Evolutionary conservation across 768 basidiomycete genomes (phyloP).

Genomic region (Leccinum obscurum): DNA sequence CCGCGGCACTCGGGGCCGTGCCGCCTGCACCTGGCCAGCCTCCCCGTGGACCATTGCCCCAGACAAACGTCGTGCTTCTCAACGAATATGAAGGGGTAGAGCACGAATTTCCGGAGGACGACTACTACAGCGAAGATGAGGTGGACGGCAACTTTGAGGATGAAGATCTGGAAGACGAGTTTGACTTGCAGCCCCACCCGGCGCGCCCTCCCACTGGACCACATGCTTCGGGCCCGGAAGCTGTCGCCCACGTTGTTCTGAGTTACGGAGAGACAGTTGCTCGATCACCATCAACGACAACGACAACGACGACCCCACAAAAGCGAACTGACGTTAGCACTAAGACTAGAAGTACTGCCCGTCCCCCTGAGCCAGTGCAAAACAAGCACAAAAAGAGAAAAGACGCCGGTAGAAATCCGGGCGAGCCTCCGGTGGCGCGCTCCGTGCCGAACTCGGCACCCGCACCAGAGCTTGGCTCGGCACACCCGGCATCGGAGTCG

Average conservation of each 20-base stretch:
- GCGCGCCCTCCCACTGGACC: slow-evolving; percentile 20
- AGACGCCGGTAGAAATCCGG: slow-evolving; percentile 25
- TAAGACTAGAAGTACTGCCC: slow-evolving; percentile 31
- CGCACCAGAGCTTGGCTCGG: slow-evolving; percentile 22
- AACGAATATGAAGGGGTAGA: slow-evolving; percentile 39
- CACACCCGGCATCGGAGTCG: slow-evolving; percentile 34
- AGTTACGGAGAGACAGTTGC: slow-evolving; percentile 38
- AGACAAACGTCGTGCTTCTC: slow-evolving; percentile 39
- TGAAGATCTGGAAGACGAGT: slow-evolving; percentile 34
- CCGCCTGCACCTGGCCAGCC: slow-evolving; percentile 33
- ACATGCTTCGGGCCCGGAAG: slow-evolving; percentile 23
- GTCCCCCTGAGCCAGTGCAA: slow-evolving; percentile 25
- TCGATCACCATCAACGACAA: slow-evolving; percentile 11
- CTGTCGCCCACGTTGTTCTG: slow-evolving; percentile 41
- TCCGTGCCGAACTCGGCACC: slow-evolving; percentile 32
- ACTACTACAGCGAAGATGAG: slow-evolving; percentile 49
- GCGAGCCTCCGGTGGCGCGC: slow-evolving; percentile 25
- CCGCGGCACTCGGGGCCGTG: slow-evolving; percentile 32
- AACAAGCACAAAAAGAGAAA: slow-evolving; percentile 50
- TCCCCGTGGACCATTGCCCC: slow-evolving; percentile 33
- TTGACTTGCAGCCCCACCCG: slow-evolving; percentile 30
- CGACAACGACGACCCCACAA: slow-evolving; percentile 7
- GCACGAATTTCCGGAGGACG: slow-evolving; percentile 41
- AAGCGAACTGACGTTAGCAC: slow-evolving; percentile 21
- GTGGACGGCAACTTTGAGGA: slow-evolving; percentile 44